Conservation (phyloP, 2,329 filamentous ascomycete genomes). For the Fusarium longipes region DNA sequence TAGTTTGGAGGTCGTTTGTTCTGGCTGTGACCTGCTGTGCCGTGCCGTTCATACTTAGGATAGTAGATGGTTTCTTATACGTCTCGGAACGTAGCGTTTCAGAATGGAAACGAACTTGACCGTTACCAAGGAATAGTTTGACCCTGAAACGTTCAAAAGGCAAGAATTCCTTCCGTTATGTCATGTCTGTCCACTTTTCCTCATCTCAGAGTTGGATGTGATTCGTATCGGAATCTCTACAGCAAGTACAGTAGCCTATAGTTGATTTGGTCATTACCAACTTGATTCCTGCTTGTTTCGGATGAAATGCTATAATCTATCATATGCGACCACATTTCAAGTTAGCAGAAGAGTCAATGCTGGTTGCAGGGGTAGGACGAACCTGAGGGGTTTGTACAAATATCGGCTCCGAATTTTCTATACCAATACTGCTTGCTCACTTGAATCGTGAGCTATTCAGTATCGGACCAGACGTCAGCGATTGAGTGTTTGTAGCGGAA, state of each 20-base stretch:
- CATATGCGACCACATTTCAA: conserved; percentile 19
- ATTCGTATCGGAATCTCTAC: background rate
- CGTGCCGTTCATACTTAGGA: background rate
- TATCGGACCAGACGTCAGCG: conserved; percentile 17
- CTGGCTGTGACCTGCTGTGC: background rate
- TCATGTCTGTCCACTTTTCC: conserved; percentile 21
- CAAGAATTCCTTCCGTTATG: conserved; percentile 8
- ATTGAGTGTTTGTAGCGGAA: background rate
- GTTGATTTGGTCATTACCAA: conserved; percentile 2
- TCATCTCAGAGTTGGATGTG: conserved; percentile 2
- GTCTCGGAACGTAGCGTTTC: conserved; percentile 41
- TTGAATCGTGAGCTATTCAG: no score
- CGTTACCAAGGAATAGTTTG: conserved; percentile 27
- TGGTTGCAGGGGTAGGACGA: conserved; percentile 39
- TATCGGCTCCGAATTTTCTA: background rate
- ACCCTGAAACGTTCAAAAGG: conserved; percentile 14
- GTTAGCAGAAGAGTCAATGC: background rate
- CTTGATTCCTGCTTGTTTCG: conserved; percentile 8
- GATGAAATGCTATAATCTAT: conserved; percentile 30
- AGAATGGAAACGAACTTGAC: conserved; percentile 35
- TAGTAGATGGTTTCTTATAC: conserved; percentile 16
- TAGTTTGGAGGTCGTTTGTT: background rate
- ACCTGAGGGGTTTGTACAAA: conserved; percentile 42
- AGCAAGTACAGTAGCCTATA: background rate
- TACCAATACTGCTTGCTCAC: background rate